These are phyloP conservation scores for Colletotrichum liaoningense DNA, from an alignment of 2,329 filamentous ascomycete genomes.

Conservation along the genomic window DNA sequence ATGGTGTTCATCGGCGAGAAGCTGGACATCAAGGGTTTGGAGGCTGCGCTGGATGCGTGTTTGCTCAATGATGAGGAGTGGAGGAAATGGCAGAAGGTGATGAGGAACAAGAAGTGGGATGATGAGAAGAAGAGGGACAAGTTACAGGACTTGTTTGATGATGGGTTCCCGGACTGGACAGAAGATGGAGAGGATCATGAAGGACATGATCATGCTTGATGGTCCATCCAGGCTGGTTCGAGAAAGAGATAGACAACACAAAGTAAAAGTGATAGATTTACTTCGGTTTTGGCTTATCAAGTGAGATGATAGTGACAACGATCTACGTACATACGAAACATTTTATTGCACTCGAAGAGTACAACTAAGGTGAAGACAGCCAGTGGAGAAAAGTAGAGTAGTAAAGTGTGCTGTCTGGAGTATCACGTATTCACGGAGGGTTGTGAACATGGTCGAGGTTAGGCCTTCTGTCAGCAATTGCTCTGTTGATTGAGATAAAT, in stretches of 20 bases:
- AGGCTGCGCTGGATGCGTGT: slow-evolving; percentile 67
- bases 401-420: too few relatives aligned
- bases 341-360: too few relatives aligned
- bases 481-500: too few relatives aligned
- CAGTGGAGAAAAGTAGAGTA: too few relatives aligned
- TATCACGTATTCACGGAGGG: too few relatives aligned
- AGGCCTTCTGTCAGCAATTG: too few relatives aligned
- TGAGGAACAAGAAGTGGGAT: slow-evolving; percentile 53
- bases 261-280: not conserved
- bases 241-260: not conserved
- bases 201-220: slow-evolving; percentile 40
- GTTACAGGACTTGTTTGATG: slow-evolving; percentile 65
- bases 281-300: too few relatives aligned
- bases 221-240: fast-evolving
- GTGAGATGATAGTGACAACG: too few relatives aligned
- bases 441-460: too few relatives aligned
- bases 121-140: slow-evolving; percentile 56
- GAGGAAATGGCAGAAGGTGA: slow-evolving; percentile 62
- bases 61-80: slow-evolving; percentile 71
- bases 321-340: too few relatives aligned
- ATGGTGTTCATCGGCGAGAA: slow-evolving; percentile 79
- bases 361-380: too few relatives aligned
- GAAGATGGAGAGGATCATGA: slow-evolving; percentile 49
- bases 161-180: slow-evolving; percentile 69
- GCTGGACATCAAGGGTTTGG: slow-evolving; percentile 64